Evolutionary conservation across 2,329 filamentous ascomycete genomes (phyloP), one percentile per base, ranked within the genome.

Genomic region (Colletotrichum sp.): DNA sequence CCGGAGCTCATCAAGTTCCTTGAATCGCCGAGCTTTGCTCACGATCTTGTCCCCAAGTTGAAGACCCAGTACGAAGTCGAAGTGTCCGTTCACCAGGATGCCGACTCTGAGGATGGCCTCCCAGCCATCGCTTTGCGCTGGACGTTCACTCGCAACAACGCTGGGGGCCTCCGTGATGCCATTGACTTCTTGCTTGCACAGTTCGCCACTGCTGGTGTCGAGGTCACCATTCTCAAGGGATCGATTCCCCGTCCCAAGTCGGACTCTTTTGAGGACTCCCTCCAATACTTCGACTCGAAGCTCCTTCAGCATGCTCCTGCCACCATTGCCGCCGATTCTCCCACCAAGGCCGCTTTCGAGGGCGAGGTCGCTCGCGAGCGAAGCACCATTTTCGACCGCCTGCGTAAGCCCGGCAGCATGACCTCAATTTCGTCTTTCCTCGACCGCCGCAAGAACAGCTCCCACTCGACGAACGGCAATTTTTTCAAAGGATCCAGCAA

Each of bases 201-300:
- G 77, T 92, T 99, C 77, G 95, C 98, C 32, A 94, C 95, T 60
- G 94, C 96, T 63, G 95, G 95, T n/a, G 92, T 98, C n/a, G 95
- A 99, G 81, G 91, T 93, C 12, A 95, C 91, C 73, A 93, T 96
- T 57, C 93, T 99, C 81, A 98, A 98, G 84, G 97, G 97, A 68
- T 93, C 95, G n/a, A 97, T 99, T 78, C 96, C 96, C 24, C 94
- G 97, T n/a, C 97, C 97, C 78, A 98, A 99, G 87, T 99, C 97
- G 1, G 97, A 99, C 84, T 98, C 97, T 0, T 99, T 99, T 79
- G 97, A 99, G 83, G 96, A 99, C 81, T 98, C 96, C 9, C 90
- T 99, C 68, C 96, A 96, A 73, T 99, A 96, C 87, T 99, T 99
- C 82, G 95, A 98, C 83, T 98, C 96, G 3, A 99, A 98, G 87